These are phyloP conservation scores for Strombidium stylifer DNA, from an alignment of 73 alveolate genomes.

Conservation along the genomic window DNA sequence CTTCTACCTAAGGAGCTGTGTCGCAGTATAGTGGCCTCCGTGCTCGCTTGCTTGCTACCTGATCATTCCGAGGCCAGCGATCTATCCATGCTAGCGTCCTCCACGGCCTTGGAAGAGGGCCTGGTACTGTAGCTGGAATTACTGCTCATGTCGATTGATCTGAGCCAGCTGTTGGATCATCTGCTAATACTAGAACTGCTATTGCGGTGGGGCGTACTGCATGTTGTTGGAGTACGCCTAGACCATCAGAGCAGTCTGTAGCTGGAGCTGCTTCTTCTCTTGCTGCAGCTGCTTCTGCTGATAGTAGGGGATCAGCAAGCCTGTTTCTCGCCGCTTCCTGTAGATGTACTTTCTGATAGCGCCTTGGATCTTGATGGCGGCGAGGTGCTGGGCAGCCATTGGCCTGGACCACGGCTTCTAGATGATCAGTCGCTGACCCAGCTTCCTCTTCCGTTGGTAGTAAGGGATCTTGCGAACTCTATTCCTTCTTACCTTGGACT, in stretches of 20 bases:
- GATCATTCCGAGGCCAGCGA: not conserved
- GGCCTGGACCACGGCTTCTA: constrained; percentile 62
- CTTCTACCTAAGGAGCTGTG: constrained; percentile 44
- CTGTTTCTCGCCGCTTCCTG: not conserved
- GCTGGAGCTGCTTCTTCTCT: no score
- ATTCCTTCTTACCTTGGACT: not conserved
- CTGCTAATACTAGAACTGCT: no score
- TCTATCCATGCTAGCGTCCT: not conserved
- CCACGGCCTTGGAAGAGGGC: not conserved
- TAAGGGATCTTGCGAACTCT: not conserved
- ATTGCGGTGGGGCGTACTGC: no score
- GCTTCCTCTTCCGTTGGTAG: not conserved
- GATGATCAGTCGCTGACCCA: no score
- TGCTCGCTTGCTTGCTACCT: constrained; percentile 15
- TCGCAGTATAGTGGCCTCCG: constrained; percentile 30
- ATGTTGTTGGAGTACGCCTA: no score
- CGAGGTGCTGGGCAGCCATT: constrained; percentile 77
- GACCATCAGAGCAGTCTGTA: no score
- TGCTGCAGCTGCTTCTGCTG: not conserved
- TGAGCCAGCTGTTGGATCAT: no score
- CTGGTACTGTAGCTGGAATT: not conserved
- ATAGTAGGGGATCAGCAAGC: not conserved
- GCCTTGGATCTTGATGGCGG: constrained; percentile 58
- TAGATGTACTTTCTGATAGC: constrained; percentile 29
- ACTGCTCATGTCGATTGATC: not conserved